phyloP scores from a whole-genome alignment of 768 basidiomycete species.

The Ephemerocybe angulata region DNA sequence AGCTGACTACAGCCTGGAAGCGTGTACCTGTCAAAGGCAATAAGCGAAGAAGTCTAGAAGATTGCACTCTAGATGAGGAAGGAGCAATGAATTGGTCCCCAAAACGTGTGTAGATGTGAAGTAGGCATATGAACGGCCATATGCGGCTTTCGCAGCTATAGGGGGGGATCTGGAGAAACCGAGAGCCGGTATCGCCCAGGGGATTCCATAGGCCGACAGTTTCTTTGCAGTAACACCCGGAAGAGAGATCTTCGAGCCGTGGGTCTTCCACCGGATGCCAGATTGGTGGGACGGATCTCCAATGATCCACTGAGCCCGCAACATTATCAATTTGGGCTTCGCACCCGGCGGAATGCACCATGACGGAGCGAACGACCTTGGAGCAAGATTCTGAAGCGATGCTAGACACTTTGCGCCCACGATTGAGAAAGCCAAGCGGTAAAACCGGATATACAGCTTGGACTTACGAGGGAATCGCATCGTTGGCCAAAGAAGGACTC shows the following conservation, averaged over 20 bases:
- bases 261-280: neutral
- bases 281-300: neutral
- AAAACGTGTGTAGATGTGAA: neutral
- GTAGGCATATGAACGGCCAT: neutral
- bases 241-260: neutral
- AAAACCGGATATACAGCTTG: constrained; percentile 2
- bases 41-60: constrained; percentile 4
- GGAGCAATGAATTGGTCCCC: neutral
- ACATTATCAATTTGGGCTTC: neutral
- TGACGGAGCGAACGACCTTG: no score
- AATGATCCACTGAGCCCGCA: neutral
- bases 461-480: constrained; percentile 5
- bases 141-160: neutral
- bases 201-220: neutral
- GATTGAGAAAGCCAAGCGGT: neutral
- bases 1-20: neutral
- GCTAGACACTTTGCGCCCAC: neutral
- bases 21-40: neutral
- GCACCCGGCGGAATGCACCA: no score
- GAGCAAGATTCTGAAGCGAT: no score
- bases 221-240: neutral
- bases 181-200: neutral
- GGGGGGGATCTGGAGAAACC: neutral
- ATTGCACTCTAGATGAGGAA: constrained; percentile 1
- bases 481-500: neutral